A percentile compares a stretch with the other conserved stretches of the same genome.
phyloP scores from a whole-genome alignment of 164 flowering plant genomes.

The Kalanchoe fedtschenkoi region DNA sequence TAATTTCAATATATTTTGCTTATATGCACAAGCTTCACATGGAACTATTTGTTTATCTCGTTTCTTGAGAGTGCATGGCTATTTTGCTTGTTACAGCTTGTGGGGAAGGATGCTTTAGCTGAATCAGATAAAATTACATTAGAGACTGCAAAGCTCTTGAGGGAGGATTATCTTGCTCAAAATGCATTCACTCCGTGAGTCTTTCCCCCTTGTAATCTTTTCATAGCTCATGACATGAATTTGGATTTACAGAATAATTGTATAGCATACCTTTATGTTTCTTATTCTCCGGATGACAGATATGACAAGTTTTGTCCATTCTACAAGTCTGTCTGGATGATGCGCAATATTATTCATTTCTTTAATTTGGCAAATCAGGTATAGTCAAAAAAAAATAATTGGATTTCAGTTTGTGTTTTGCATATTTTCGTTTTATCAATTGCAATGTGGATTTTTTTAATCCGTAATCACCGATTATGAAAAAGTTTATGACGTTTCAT shows the following conservation, averaged over 20 bases:
- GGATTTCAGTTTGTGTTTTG: background rate
- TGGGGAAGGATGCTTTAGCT: conserved; percentile 98
- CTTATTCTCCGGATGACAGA: conserved; percentile 29
- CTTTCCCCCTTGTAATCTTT: background rate
- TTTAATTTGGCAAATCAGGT: conserved; percentile 95
- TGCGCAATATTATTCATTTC: conserved; percentile 96
- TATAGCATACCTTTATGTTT: background rate
- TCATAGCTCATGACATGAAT: background rate
- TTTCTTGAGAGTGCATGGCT: background rate
- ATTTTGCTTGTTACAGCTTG: conserved; percentile 57
- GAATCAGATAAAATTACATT: conserved; percentile 88
- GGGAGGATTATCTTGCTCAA: conserved; percentile 99
- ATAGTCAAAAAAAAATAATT: background rate
- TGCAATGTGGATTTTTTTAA: background rate
- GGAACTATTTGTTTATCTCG: background rate
- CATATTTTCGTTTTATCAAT: background rate
- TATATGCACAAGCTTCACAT: background rate
- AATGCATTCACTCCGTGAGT: conserved; percentile 99
- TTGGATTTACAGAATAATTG: background rate
- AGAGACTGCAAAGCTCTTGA: conserved; percentile 96
- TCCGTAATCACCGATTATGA: background rate
- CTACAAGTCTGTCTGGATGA: conserved; percentile 99
- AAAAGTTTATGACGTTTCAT: background rate
- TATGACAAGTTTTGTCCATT: conserved; percentile 97
- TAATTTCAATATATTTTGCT: background rate